phyloP scores from a whole-genome alignment of 2,329 filamentous ascomycete genomes.

The Scedosporium dehoogii region DNA sequence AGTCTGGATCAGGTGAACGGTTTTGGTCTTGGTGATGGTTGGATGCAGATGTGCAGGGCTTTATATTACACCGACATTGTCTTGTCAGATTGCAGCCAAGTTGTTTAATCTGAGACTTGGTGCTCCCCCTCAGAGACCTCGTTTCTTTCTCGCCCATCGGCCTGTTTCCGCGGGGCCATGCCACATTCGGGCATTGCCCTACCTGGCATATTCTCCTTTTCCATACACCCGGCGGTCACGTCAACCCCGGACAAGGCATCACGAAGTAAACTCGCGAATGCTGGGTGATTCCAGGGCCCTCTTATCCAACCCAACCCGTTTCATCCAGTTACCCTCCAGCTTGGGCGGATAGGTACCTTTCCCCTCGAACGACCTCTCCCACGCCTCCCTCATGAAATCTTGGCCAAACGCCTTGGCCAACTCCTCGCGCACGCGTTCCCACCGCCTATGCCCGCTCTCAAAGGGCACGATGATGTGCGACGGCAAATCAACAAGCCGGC shows the following conservation, averaged over 20 bases:
- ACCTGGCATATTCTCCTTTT: background rate
- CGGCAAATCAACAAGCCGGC: conserved; percentile 14
- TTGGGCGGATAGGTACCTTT: background rate
- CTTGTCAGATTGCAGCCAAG: no score
- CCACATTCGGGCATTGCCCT: no score
- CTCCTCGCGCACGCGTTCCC: background rate
- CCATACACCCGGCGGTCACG: no score
- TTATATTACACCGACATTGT: no score
- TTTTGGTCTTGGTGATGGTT: no score
- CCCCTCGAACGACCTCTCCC: background rate
- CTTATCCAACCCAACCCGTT: background rate
- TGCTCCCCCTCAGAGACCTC: no score
- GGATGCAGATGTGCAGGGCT: no score
- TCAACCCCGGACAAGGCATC: background rate
- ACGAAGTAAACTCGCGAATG: background rate
- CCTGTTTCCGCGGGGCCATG: no score
- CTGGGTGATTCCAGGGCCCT: background rate
- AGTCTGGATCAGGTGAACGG: no score
- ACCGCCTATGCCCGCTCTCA: background rate
- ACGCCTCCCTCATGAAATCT: background rate
- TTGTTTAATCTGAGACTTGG: no score
- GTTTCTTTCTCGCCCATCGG: no score
- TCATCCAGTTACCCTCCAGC: background rate
- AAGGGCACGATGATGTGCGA: conserved; percentile 3
- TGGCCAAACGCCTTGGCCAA: background rate